Conservation (phyloP, 805 yeast genomes). For the Kluyveromyces aestuarii region DNA sequence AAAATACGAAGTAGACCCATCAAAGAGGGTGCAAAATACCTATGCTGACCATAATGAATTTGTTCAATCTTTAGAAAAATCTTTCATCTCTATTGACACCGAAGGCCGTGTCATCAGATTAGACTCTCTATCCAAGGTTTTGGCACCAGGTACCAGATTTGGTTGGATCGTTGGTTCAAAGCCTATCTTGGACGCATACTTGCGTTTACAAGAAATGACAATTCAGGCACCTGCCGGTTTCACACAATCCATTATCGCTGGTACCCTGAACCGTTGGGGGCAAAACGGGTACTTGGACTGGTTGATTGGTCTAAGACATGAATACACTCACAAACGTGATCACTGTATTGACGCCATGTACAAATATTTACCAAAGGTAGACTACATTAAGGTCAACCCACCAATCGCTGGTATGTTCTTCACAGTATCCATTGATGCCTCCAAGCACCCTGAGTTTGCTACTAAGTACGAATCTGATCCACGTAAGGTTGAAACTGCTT, state of each 20-base stretch:
- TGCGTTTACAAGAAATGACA: conserved; percentile 71
- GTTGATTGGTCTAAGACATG: conserved; percentile 74
- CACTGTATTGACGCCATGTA: conserved; percentile 69
- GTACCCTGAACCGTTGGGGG: conserved; percentile 79
- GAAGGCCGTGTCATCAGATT: conserved; percentile 88
- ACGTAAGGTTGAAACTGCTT: conserved; percentile 49
- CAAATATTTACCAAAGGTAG: conserved; percentile 36
- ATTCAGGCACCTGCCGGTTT: conserved; percentile 79
- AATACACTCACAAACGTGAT: conserved; percentile 84
- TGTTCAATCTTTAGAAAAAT: conserved; percentile 56
- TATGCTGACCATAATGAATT: conserved; percentile 51
- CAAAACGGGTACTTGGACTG: conserved; percentile 83
- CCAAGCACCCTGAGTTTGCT: conserved; percentile 67
- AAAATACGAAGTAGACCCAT: conserved; percentile 43
- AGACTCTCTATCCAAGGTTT: conserved; percentile 83
- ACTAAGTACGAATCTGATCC: conserved; percentile 52
- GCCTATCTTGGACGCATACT: conserved; percentile 50
- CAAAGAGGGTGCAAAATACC: conserved; percentile 23
- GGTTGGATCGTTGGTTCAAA: conserved; percentile 85
- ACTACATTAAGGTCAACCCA: conserved; percentile 33
- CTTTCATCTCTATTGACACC: conserved; percentile 64
- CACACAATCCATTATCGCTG: conserved; percentile 60
- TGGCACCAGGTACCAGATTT: conserved; percentile 84
- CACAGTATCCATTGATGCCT: conserved; percentile 62
- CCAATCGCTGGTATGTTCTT: conserved; percentile 89